A percentile compares a stretch with the other conserved stretches of the same genome.
Evolutionary conservation across 2,329 filamentous ascomycete species (phyloP).

Genomic region (Diaporthe ilicicola): DNA sequence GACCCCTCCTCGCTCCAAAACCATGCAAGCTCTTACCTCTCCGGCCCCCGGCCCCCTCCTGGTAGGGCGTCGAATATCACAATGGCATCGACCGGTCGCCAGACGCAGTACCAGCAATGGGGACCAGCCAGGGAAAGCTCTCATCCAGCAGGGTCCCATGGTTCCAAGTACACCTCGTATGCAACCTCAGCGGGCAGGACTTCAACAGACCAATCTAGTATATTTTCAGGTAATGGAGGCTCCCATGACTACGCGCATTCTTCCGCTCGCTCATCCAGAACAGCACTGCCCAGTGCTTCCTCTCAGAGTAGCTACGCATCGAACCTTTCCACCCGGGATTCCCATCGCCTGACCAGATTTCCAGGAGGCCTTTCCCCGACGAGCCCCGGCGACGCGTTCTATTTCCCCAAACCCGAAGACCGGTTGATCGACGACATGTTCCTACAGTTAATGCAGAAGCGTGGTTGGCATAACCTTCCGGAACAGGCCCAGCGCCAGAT

Average conservation of each 20-base stretch:
- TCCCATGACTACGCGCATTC: conserved; percentile 48
- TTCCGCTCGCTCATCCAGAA: conserved; percentile 56
- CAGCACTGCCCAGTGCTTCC: conserved; percentile 63
- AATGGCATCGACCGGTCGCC: conserved; percentile 76
- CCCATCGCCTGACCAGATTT: conserved; percentile 65
- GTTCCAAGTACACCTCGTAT: conserved; percentile 72
- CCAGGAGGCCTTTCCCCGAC: conserved; percentile 45
- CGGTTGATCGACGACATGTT: conserved; percentile 91
- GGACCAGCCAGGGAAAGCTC: conserved; percentile 67
- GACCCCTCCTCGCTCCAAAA: conserved; percentile 61
- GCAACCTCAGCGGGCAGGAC: conserved; percentile 66
- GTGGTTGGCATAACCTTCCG: conserved; percentile 96
- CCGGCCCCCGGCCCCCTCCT: conserved; percentile 67
- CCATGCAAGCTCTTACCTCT: conserved; percentile 63
- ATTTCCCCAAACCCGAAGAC: conserved; percentile 78
- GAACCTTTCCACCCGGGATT: conserved; percentile 59
- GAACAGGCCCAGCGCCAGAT: conserved; percentile 95
- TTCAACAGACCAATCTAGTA: conserved; percentile 62
- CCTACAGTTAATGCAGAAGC: conserved; percentile 92
- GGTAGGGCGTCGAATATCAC: conserved; percentile 67
- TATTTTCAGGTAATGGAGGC: conserved; percentile 64
- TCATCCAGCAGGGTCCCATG: conserved; percentile 57
- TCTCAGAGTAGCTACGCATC: conserved; percentile 64
- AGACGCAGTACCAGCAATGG: conserved; percentile 82
- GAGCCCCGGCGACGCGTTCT: conserved; percentile 58